Conservation (phyloP, 2,329 filamentous ascomycete species). For the Raffaelea arxii region DNA sequence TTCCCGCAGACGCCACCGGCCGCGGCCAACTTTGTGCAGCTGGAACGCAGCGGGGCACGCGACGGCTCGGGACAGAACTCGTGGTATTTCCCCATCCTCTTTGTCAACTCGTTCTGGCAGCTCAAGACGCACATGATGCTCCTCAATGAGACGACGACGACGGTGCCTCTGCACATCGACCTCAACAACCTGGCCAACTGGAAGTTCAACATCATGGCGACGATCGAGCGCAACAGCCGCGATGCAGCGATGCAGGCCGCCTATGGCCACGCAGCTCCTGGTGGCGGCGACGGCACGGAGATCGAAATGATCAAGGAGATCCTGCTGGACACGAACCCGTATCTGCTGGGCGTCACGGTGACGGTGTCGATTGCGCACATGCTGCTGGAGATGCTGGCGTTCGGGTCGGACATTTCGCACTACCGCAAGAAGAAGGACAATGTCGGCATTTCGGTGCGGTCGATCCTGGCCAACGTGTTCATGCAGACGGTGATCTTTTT, state of each 20-base stretch:
- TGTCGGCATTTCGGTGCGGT: constrained; percentile 89
- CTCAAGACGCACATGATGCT: constrained; percentile 82
- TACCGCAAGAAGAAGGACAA: constrained; percentile 99
- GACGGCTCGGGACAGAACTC: constrained; percentile 78
- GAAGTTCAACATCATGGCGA: constrained; percentile 82
- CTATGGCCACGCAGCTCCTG: constrained; percentile 58
- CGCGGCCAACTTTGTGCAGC: constrained; percentile 63
- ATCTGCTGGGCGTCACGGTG: constrained; percentile 74
- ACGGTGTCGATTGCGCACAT: constrained; percentile 84
- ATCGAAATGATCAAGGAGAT: constrained; percentile 97
- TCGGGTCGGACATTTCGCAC: constrained; percentile 94
- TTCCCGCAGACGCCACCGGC: constrained; percentile 63
- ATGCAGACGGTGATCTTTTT: constrained; percentile 96
- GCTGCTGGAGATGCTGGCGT: constrained; percentile 90
- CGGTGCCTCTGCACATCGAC: constrained; percentile 72
- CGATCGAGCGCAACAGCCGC: constrained; percentile 80
- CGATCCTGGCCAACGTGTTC: constrained; percentile 92
- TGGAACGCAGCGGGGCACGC: constrained; percentile 72
- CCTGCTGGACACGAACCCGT: constrained; percentile 86
- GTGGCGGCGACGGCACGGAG: constrained; percentile 81
- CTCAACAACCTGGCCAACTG: constrained; percentile 74
- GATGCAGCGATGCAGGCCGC: constrained; percentile 71
- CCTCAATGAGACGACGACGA: constrained; percentile 80
- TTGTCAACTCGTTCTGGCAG: constrained; percentile 96
- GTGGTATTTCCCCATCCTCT: constrained; percentile 89